Evolutionary conservation across 2,329 filamentous ascomycete genomes (phyloP), one percentile per base, ranked within the genome.

Genomic region (Aspergillus niger): DNA sequence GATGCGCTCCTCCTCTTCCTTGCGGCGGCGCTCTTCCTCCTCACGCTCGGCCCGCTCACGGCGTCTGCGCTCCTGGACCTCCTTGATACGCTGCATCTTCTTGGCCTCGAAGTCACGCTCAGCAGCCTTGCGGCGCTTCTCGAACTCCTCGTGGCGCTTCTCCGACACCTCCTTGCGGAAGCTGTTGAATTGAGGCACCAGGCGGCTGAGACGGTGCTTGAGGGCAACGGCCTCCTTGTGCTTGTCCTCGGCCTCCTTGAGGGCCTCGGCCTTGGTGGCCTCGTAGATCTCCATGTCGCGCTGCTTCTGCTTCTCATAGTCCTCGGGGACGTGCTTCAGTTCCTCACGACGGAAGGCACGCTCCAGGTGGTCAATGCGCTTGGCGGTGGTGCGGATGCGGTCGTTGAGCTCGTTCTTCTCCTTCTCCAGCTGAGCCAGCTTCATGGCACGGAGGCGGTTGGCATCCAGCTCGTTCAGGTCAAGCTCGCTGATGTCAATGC

Each of bases 341-440:
- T 99, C 95, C 80, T 98, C 95, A 77, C 94, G 91, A 72, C 95
- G 89, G 85, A 96, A 96, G 39, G 95, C 95, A 81, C 95, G 91
- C 83, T 99, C 95, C 70, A 99, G 82, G 80, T 99, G 94, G 74
- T 99, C 95, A 71, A 97, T 91, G 66, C 95, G 90, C 86, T 97
- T 98, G 76, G 90, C 92, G 62, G 93, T 96, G 70, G 96, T 87
- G 70, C 92, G 89, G 56, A 98, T 86, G 75, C 91, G 92, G 80
- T 97, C 92, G 65, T 91, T 91, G 68, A 97, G 88, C 73, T 95
- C 92, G 73, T 94, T 96, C 89, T 98, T 99, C 83, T 98, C 95
- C 70, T 94, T 93, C 81, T 98, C 95, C 10, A 99, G 86, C 79
- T 97, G 94, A 63, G 91, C 90, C 60, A 99, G 86, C 84, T 98